Conservation (phyloP, 768 basidiomycete species). For the Lactarius evosmus region DNA sequence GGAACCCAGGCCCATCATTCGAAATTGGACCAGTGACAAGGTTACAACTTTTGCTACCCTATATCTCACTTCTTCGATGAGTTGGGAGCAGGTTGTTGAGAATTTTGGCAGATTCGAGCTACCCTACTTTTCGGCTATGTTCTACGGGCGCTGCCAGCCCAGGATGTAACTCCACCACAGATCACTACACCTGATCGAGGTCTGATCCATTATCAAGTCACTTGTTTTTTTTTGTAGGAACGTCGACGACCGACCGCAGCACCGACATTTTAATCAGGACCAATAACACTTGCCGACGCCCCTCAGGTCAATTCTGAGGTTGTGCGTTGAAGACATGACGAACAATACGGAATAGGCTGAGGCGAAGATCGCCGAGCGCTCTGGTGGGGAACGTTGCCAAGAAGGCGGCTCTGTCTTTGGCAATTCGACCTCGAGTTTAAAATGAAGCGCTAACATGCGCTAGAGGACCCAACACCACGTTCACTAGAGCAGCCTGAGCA, state of each 20-base stretch:
- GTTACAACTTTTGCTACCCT: constrained; percentile 6
- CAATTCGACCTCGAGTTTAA: background rate
- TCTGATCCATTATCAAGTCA: constrained; percentile 4
- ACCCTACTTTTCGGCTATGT: constrained; percentile 13
- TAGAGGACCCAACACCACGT: background rate
- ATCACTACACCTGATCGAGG: constrained; percentile 7
- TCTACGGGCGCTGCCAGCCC: background rate
- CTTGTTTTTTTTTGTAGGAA: constrained; percentile 2
- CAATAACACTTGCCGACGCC: constrained; percentile 18
- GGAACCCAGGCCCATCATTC: constrained; percentile 17
- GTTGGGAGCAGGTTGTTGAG: background rate
- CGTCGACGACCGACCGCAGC: constrained; percentile 4
- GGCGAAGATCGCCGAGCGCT: no score
- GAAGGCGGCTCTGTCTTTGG: background rate
- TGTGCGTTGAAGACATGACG: background rate
- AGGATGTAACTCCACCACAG: constrained; percentile 20
- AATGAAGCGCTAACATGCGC: background rate
- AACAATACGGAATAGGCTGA: no score
- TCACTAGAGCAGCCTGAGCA: background rate
- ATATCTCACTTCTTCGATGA: constrained; percentile 8
- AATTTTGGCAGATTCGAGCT: background rate
- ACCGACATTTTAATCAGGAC: constrained; percentile 1
- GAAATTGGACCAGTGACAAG: constrained; percentile 19
- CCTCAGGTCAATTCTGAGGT: background rate
- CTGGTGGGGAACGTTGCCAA: background rate